phyloP scores from a whole-genome alignment of 495 filamentous ascomycete species.

The Tricharina praecox region DNA sequence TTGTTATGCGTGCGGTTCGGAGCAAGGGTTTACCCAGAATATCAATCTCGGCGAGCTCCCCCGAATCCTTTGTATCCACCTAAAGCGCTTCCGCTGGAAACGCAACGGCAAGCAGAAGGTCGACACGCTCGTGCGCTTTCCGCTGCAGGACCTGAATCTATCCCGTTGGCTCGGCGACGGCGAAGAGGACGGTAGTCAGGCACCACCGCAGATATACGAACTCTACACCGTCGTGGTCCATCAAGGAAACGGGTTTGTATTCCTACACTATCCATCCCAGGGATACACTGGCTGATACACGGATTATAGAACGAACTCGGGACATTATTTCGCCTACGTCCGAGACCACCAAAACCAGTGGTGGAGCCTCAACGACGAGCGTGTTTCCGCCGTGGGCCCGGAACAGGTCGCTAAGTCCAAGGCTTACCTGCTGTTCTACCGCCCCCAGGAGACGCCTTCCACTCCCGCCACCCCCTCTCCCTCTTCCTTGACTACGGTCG shows the following conservation, averaged over 20 bases:
- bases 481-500: too few relatives aligned
- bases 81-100: conserved; percentile 23
- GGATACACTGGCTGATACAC: not conserved
- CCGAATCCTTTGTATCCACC: conserved; percentile 19
- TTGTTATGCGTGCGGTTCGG: conserved; percentile 22
- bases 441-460: conserved; percentile 10
- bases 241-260: conserved; percentile 18
- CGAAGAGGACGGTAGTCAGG: conserved; percentile 5
- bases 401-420: conserved; percentile 19
- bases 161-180: conserved; percentile 14
- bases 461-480: too few relatives aligned
- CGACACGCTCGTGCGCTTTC: conserved; percentile 20
- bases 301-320: conserved; percentile 22
- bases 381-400: conserved; percentile 15
- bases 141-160: conserved; percentile 22
- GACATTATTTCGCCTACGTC: conserved; percentile 21
- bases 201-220: conserved; percentile 12
- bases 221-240: conserved; percentile 24
- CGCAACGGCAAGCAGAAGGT: conserved; percentile 22
- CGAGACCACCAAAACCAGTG: conserved; percentile 22
- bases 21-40: conserved; percentile 21
- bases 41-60: conserved; percentile 22
- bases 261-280: not conserved
- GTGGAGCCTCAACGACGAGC: conserved; percentile 23
- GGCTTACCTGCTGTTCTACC: conserved; percentile 24